Evolutionary conservation across 768 basidiomycete genomes (phyloP), one percentile per base, ranked within the genome.

Genomic region (Fomitopsis pulvina): DNA sequence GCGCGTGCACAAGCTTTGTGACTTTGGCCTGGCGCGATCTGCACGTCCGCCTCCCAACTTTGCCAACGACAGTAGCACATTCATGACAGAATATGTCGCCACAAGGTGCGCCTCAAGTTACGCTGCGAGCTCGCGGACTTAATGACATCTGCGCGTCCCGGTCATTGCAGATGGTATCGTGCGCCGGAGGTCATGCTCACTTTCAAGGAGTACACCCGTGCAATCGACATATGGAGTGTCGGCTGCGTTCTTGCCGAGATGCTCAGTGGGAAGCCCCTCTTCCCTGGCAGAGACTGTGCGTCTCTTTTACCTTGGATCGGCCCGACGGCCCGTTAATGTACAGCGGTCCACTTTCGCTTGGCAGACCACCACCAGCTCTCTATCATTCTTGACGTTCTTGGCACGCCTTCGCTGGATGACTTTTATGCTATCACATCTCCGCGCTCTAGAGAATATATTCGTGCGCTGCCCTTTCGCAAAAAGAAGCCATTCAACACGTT

Each of bases 171-270:
- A 61, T 97, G 95, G 95, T 98, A 97, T 64, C 83, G 95, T 26
- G 95, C 95, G 0, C 95, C 95, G 0, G 95, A 97, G 65, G 90
- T 98, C 53, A 97, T 98, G 95, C 77, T 98, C 29, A 95, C 92
- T 0, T 97, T 96, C 74, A 92, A 94, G 62, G 85, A 94, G 71
- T 97, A 97, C 65, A 93, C 39, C 3, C 52, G 83, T 78, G 87
- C 88, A n/a, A 89, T 91, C 54, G 88, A 91, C 58, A 77, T 91
- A 18, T 91, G 88, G 88, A 87, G 86, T 11, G 85, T 90, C 27
- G 88, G 88, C 18, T 91, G 88, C 60, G 88, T 91, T 59, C 75
- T 92, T 22, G 92, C 94, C 0, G 95, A 98, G 73, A 97, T 97
- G 94, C 74, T 98, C n/a, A 88, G 83, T n/a, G 90, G 92, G 24